Evolutionary conservation across 805 yeast species (phyloP), one percentile per base, ranked within the genome.

Genomic region (Myxozyma vanderwaltii): DNA sequence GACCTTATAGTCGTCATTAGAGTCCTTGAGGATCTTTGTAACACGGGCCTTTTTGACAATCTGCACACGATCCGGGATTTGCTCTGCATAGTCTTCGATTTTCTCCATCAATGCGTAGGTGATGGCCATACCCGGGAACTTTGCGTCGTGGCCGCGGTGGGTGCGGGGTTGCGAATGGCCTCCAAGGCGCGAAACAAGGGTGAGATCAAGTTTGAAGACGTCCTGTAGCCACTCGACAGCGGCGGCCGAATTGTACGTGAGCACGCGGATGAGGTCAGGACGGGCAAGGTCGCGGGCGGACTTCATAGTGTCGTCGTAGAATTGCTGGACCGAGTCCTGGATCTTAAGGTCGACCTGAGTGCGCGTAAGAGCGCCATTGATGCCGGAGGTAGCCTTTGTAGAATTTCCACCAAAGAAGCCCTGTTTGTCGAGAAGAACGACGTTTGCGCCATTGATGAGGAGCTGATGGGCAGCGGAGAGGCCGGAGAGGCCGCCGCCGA

Each of bases 121-220:
- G 52, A 84, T 82, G 6, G 88, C 85, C 81, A 81, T 82, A 1
- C 88, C 88, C 1, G 88, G 88, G 52, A 83, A 83, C 60, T 81
- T 77, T 19, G 83, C 79, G 61, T 82, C 86, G 51, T 82, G 80
- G 0, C 95, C 91, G 66, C 95, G 79, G 71, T 89, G 96, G 1
- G 96, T 89, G 71, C 96, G 78, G 21, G 89, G 84, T 51, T 79
- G 82, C 0, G 91, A 84, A 69, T 89, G 95, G 2, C 96, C 96
- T 27, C 96, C 96, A 44, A 89, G 73, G 66, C 88, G 81, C n/a
- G 89, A 81, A 12, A 89, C 86, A 15, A 85, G 76, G 6, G 87
- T 80, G 56, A 89, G 74, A 66, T 85, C 88, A 51, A 88, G 74
- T 5, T 77, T 79, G 66, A 88, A 83, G 3, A 78, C 80, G 31